Evolutionary conservation across 805 yeast genomes (phyloP).

Genomic region (Pichia ethanolica): DNA sequence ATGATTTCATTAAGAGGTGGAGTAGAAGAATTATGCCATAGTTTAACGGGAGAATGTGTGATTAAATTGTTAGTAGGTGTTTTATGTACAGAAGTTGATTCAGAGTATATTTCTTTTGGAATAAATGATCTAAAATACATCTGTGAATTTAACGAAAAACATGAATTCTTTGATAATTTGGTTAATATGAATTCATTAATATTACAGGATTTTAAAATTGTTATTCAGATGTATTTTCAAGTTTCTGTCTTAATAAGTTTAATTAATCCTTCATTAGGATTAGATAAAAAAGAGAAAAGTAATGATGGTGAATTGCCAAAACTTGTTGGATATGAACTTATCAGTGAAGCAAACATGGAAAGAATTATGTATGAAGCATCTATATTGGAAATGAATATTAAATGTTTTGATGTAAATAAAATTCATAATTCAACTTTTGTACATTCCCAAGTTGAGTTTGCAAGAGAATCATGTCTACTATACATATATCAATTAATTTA

Average conservation of each 20-base stretch:
- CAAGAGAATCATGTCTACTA: constrained; percentile 9
- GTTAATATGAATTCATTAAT: constrained; percentile 5
- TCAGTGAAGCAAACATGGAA: constrained; percentile 8
- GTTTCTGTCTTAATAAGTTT: constrained; percentile 9
- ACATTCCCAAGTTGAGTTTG: constrained; percentile 5
- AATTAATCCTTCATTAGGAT: constrained; percentile 6
- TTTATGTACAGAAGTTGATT: constrained; percentile 5
- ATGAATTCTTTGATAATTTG: constrained; percentile 14
- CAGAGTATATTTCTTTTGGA: constrained; percentile 5
- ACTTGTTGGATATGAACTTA: not conserved
- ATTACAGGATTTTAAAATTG: constrained; percentile 5
- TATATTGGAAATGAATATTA: constrained; percentile 5
- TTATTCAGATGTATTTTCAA: constrained; percentile 10
- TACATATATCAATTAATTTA: constrained; percentile 14
- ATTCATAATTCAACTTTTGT: not conserved
- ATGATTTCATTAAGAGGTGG: constrained; percentile 18
- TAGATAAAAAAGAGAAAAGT: not conserved
- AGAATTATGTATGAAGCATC: constrained; percentile 7
- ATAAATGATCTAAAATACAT: constrained; percentile 9
- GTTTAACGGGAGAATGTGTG: constrained; percentile 15
- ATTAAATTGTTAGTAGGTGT: constrained; percentile 10
- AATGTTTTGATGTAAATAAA: not conserved
- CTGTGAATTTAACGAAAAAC: constrained; percentile 1
- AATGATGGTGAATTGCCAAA: not conserved
- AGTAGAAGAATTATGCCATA: constrained; percentile 5